Conservation (phyloP, 805 yeast genomes). For the Saccharomycopsis selenospora region DNA sequence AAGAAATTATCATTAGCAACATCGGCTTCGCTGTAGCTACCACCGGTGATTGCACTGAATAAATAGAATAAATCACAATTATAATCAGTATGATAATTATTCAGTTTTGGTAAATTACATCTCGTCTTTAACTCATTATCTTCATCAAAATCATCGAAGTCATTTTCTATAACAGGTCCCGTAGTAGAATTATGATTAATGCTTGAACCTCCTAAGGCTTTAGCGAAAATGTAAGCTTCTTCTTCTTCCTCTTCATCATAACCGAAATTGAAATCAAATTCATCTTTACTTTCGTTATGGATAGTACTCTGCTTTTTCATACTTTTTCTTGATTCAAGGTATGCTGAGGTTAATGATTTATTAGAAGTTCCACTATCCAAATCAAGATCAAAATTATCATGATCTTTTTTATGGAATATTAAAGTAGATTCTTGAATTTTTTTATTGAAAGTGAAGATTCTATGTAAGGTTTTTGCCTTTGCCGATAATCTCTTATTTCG, state of each 20-base stretch:
- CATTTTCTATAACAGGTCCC: constrained; percentile 23
- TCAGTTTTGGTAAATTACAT: neutral
- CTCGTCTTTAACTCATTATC: neutral
- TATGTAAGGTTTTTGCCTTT: constrained; percentile 69
- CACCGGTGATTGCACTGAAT: neutral
- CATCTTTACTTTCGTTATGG: neutral
- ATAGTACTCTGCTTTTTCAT: too few relatives aligned
- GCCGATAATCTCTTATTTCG: constrained; percentile 46
- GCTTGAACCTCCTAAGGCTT: neutral
- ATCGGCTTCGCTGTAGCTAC: neutral
- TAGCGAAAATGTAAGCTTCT: neutral
- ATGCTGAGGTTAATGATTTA: neutral
- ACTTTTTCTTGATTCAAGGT: neutral
- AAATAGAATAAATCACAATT: constrained; percentile 1
- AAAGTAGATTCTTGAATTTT: constrained; percentile 68
- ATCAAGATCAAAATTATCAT: constrained; percentile 28
- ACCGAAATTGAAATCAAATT: neutral
- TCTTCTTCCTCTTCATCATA: constrained; percentile 1
- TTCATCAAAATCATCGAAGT: neutral
- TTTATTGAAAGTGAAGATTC: constrained; percentile 69
- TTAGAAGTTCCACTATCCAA: constrained; percentile 3
- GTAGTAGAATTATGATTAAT: neutral
- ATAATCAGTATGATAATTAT: neutral
- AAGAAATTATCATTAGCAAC: neutral
- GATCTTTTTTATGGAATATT: neutral